phyloP scores from a whole-genome alignment of 78 protist species.

The slime mould (Dictyostelium discoideum) region dicty_2.7 NC_007089.4:4616001-4616500 shows the following conservation, averaged over 20 bases:
- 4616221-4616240: neutral
- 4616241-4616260: neutral
- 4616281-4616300: constrained; percentile 4
- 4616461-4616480: constrained; percentile 21
- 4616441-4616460: neutral
- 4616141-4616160: neutral
- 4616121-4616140: neutral
- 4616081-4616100: neutral
- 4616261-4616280: neutral
- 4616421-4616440: constrained; percentile 15
- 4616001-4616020: neutral
- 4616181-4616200: neutral
- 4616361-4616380: constrained; percentile 1
- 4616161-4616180: neutral
- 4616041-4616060: neutral
- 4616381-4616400: constrained; percentile 2
- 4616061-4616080: neutral
- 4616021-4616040: neutral
- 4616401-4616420: constrained; percentile 19
- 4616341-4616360: constrained; percentile 16
- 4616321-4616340: constrained; percentile 23
- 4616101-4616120: neutral
- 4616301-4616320: constrained; percentile 9
- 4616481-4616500: constrained; percentile 5
- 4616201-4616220: neutral